Conservation (phyloP, 2,329 filamentous ascomycete genomes). For the Paecilomyces variotii region DNA sequence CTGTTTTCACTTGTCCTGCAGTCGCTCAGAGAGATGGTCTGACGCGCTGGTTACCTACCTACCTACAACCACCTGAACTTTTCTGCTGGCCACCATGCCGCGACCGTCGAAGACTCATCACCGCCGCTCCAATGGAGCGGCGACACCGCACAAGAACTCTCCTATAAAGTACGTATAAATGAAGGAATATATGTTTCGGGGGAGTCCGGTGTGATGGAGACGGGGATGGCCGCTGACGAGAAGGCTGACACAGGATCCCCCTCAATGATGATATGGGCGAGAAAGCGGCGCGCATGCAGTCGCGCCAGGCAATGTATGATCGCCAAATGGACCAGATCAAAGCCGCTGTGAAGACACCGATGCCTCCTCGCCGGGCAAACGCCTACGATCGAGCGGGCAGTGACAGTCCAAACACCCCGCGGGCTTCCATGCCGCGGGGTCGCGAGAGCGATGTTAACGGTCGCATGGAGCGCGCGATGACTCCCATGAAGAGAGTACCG, state of each 20-base stretch:
- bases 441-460: conserved; percentile 47
- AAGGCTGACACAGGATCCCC: conserved; percentile 58
- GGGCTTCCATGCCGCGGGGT: conserved; percentile 25
- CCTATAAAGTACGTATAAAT: conserved; percentile 40
- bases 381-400: conserved; percentile 28
- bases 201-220: neutral
- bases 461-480: conserved; percentile 66
- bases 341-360: conserved; percentile 52
- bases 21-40: neutral
- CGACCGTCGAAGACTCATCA: conserved; percentile 35
- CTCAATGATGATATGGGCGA: conserved; percentile 93
- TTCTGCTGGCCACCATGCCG: conserved; percentile 40
- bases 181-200: neutral
- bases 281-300: conserved; percentile 79
- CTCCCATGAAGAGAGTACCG: conserved; percentile 91
- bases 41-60: neutral
- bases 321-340: conserved; percentile 89
- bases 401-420: conserved; percentile 45
- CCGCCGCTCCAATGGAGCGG: conserved; percentile 38
- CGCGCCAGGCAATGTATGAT: conserved; percentile 79
- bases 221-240: neutral
- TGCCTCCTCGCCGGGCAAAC: conserved; percentile 29
- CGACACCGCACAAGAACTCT: conserved; percentile 45
- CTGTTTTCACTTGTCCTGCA: neutral
- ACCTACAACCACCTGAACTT: neutral